Evolutionary conservation across 2,329 filamentous ascomycete species (phyloP), one percentile per base, ranked within the genome.

Genomic region (Aspergillus sp.): DNA sequence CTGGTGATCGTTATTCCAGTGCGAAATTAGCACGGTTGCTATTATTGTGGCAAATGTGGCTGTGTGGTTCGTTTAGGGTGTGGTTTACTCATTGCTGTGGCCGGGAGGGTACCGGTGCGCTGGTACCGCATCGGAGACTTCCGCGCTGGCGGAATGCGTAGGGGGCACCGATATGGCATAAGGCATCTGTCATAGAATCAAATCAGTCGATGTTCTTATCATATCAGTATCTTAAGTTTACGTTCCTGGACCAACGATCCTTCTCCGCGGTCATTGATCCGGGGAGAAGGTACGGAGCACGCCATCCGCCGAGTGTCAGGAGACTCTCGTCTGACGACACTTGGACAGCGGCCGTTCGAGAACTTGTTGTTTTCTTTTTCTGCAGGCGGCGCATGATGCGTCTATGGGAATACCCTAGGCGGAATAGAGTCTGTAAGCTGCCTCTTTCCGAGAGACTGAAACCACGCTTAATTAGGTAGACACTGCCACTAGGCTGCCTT

Each of bases 211-310:
- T 53, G 27, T 39, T 27, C 50, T 54, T 54, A 44, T 58, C 42
- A 36, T 50, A 47, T 39, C 50, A 36, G 23, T 48, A 51, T 61
- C 15, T 56, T 27, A 32, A 27, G 36, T 41, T 41, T 56, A 23
- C 23, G 47, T 50, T 50, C 57, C 60, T 62, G 60, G n/a, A 36
- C 53, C 39, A 53, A 19, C 39, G 36, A 55, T 47, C 52, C 53
- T 61, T 62, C 60, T 62, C 60, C 60, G 57, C 60, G 60, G 60
- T 56, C 39, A 27, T 38, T 44, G 49, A 53, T 25, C 53, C 53
- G 57, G 60, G 57, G 60, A 62, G 58, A 53, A 42, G 44, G 19
- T 23, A 49, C 57, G 60, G 60, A 62, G 60, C 52, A 23, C 44
- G 60, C 56, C 60, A 59, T 36, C 39, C 55, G 8, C 49, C 57